Evolutionary conservation across 1,284 basidiomycete species (phyloP).

Genomic region (Agaricales sp.): DNA sequence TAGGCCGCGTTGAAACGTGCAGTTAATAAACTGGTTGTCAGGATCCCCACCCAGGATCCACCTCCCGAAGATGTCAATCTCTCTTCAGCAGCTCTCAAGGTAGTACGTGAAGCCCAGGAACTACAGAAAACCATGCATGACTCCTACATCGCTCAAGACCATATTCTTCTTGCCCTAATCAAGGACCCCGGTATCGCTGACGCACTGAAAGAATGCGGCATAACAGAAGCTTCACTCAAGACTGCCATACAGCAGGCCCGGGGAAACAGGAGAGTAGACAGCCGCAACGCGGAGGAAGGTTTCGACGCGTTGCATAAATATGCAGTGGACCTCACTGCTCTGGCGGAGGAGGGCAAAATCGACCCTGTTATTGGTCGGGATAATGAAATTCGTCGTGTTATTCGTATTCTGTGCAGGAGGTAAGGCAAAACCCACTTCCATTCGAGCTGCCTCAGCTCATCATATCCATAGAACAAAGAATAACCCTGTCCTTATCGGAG

Average conservation of each 20-base stretch:
- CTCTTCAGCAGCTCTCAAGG: slow-evolving; percentile 50
- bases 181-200: slow-evolving; percentile 53
- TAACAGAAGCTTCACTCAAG: slow-evolving; percentile 67
- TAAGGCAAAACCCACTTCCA: slow-evolving; percentile 15
- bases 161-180: slow-evolving; percentile 67
- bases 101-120: slow-evolving; percentile 72
- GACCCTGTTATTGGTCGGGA: slow-evolving; percentile 90
- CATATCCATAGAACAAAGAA: slow-evolving; percentile 64
- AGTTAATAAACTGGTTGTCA: slow-evolving; percentile 61
- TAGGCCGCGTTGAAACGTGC: slow-evolving; percentile 50
- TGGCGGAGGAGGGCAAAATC: slow-evolving; percentile 86
- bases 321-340: slow-evolving; percentile 77
- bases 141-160: slow-evolving; percentile 89
- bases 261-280: slow-evolving; percentile 77
- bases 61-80: slow-evolving; percentile 73
- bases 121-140: slow-evolving; percentile 88
- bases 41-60: slow-evolving; percentile 77
- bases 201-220: slow-evolving; percentile 65
- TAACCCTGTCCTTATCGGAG: slow-evolving; percentile 88
- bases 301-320: slow-evolving; percentile 81
- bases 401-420: slow-evolving; percentile 65
- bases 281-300: slow-evolving; percentile 76
- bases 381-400: slow-evolving; percentile 73
- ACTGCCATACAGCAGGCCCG: slow-evolving; percentile 74
- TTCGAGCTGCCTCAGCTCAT: slow-evolving; percentile 11